Base-by-base conservation (phyloP, 139 green algal species). In the Asterochloris sp. region DNA sequence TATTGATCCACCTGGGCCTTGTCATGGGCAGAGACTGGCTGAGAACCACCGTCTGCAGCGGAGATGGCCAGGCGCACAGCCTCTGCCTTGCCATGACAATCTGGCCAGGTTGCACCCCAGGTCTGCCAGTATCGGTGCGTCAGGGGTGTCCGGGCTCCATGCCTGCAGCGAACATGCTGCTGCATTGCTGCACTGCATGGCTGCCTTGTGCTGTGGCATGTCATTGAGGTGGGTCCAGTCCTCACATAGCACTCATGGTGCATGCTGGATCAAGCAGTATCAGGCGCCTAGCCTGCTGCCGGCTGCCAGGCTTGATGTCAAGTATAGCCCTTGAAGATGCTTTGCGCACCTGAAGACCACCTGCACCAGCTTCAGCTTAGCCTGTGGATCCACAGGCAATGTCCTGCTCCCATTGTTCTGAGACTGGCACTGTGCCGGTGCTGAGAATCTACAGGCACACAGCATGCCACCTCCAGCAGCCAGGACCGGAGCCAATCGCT, bases 131-230 rank as follows among this genome's bases (percentile, higher is more conserved):
- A 83, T 0, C 81, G 75, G 10, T 78, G 27, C 10, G 84, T 90
- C 16, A 95, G 78, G 0, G 92, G 89, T 19, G 91, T 95, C 63
- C 92, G 83, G 0, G 92, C 92, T 11, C 92, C 92, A 73, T 95
- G 92, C 84, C 89, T 93, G 88, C 80, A 68, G 26, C n/a, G 68
- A 6, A 8, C 28, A 67, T 69, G 24, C 16, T 71, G 12, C 60
- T 19, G 28, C 14, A 62, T 26, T 29, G 15, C 12, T 78, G 26
- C 10, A 2, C 29, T 26, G 74, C 28, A 17, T 38, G 24, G n/a
- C 16, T 76, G 71, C 23, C 19, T 29, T 29, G n/a, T 76, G 71
- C n/a, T 38, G 4, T 38, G 23, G 24, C 71, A 54, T 19, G 26
- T 38, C 74, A 47, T 54, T 63, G 23, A 78, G 19, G 63, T 24